Percentiles rank a stretch among this genome's conserved stretches.
Evolutionary conservation across 176 grass and related monocot species (phyloP).

Genomic region (Avena insularis): DNA sequence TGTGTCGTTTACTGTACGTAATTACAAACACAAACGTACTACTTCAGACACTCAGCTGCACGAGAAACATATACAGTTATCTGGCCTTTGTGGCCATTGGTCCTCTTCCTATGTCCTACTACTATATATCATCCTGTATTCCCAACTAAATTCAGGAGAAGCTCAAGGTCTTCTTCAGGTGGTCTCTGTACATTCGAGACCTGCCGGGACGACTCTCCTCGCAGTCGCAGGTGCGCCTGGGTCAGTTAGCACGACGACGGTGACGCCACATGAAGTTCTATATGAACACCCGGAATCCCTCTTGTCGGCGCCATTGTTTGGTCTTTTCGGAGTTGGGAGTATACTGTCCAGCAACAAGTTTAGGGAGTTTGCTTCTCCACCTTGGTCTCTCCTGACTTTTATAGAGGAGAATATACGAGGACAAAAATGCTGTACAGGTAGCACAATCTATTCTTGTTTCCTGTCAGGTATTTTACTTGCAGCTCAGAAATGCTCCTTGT

Average conservation of each 20-base stretch:
- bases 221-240: slow-evolving; percentile 17
- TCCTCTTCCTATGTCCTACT: slow-evolving; percentile 47
- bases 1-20: slow-evolving; percentile 34
- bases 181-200: slow-evolving; percentile 39
- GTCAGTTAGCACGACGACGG: background rate
- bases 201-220: slow-evolving; percentile 24
- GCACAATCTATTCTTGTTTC: slow-evolving; percentile 19
- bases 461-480: slow-evolving; percentile 52
- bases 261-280: slow-evolving; percentile 19
- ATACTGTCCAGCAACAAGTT: slow-evolving; percentile 14
- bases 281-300: slow-evolving; percentile 22
- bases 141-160: slow-evolving; percentile 38
- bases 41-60: slow-evolving; percentile 40
- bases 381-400: slow-evolving; percentile 26
- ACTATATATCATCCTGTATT: slow-evolving; percentile 35
- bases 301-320: slow-evolving; percentile 31
- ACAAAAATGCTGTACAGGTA: slow-evolving; percentile 61
- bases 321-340: slow-evolving; percentile 15
- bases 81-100: slow-evolving; percentile 32
- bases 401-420: slow-evolving; percentile 45
- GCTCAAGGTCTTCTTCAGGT: slow-evolving; percentile 37
- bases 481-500: slow-evolving; percentile 95
- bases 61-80: slow-evolving; percentile 54
- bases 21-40: slow-evolving; percentile 33
- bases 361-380: slow-evolving; percentile 3